These are phyloP conservation scores for Ganoderma leucocontextum DNA, from an alignment of 1,284 basidiomycete species.

Conservation along the genomic window DNA sequence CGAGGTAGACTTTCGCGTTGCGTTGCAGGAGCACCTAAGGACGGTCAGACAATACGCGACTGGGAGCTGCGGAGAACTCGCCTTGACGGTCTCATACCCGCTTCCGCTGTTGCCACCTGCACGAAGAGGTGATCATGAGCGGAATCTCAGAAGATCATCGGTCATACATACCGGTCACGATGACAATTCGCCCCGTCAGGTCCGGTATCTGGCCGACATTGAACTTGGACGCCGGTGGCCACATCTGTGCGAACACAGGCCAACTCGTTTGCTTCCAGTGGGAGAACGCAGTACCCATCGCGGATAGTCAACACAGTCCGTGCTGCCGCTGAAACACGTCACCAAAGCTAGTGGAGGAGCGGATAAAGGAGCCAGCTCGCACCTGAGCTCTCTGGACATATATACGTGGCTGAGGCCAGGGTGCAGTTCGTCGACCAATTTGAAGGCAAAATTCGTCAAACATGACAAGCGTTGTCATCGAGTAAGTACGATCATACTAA, in stretches of 20 bases:
- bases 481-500: too few species aligned
- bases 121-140: background rate
- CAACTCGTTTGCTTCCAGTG: background rate
- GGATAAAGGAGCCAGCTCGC: too few species aligned
- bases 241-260: slow-evolving; percentile 13
- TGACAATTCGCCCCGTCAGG: slow-evolving; percentile 46
- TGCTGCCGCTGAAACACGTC: too few species aligned
- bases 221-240: slow-evolving; percentile 36
- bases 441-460: too few species aligned
- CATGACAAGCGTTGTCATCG: too few species aligned
- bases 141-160: background rate
- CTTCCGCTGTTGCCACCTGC: slow-evolving; percentile 52
- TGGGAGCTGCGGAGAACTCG: slow-evolving; percentile 8
- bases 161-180: slow-evolving; percentile 48
- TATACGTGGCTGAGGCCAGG: too few species aligned
- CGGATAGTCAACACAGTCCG: too few species aligned
- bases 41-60: background rate
- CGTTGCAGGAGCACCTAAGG: slow-evolving; percentile 50
- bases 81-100: slow-evolving; percentile 47
- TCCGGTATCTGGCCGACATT: slow-evolving; percentile 46
- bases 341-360: too few species aligned
- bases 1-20: slow-evolving; percentile 63
- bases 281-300: background rate
- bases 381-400: too few species aligned
- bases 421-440: too few species aligned